Evolutionary conservation across 1,139 yeast species (phyloP).

Genomic region (Yamadazyma conglobata): DNA sequence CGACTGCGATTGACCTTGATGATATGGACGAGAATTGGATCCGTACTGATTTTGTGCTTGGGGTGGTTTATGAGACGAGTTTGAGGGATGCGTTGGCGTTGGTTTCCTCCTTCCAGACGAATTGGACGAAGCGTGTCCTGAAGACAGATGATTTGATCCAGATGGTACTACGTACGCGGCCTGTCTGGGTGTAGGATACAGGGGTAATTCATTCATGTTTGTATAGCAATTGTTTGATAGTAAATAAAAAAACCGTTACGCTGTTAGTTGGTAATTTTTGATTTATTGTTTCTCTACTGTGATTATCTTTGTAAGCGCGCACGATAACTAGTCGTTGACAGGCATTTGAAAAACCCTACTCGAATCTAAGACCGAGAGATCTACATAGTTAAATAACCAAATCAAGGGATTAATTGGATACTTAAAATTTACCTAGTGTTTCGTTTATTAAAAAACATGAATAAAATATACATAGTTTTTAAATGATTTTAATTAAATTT

Average conservation of each 20-base stretch:
- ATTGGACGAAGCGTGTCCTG: no score
- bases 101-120: no score
- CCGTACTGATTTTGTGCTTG: constrained; percentile 6
- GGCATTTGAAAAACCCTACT: no score
- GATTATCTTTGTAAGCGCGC: no score
- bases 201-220: constrained; percentile 43
- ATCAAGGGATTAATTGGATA: no score
- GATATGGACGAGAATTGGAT: constrained; percentile 4
- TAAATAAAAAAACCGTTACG: no score
- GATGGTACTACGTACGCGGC: constrained; percentile 33
- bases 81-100: constrained; percentile 7
- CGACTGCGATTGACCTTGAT: constrained; percentile 6
- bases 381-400: no score
- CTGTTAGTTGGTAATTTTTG: no score
- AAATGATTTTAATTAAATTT: constrained; percentile 7
- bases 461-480: constrained; percentile 15
- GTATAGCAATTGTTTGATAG: no score
- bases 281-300: no score
- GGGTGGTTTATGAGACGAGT: constrained; percentile 14
- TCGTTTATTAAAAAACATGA: constrained; percentile 19
- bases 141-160: constrained; percentile 5
- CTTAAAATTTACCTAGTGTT: constrained; percentile 11
- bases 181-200: constrained; percentile 49
- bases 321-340: no score
- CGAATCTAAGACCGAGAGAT: no score